Base-by-base conservation (phyloP, 257 asterid species). In the Apocynum venetum region DNA sequence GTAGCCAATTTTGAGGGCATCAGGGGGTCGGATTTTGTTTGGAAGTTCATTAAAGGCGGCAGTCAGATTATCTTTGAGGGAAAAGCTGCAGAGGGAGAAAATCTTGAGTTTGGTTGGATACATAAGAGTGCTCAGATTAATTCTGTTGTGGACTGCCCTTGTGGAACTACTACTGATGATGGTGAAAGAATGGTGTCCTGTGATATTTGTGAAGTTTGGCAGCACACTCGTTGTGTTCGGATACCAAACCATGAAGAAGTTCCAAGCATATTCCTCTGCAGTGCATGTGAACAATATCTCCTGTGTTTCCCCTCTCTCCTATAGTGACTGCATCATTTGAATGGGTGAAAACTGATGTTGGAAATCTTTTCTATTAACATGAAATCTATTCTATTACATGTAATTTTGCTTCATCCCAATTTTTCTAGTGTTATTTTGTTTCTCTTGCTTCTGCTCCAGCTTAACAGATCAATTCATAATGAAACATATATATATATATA, bases 161-260 rank as follows among this genome's bases (percentile, higher is more conserved):
- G 99, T 83, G 97, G 99, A 43, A 71, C 89, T 9, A 91, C 87
- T 68, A 85, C 79, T 46, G 98, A 96, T 17, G 97, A 93, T 69
- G 97, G 99, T 13, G 99, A 96, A 81, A 86, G 97, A 69, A 87
- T 96, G 97, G 87, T 96, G 41, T 81, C 88, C 12, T 96, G 98
- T 76, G 98, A 96, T 78, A 83, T 93, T 44, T 96, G 98, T 74
- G 96, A 92, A 73, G 97, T 89, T 68, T 85, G 92, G 96, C 97
- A 93, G 67, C 99, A 93, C 79, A 89, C 97, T 7, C 83, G 93
- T 15, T 91, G 98, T 79, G 91, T 89, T 72, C 81, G 82, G 48
- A 86, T 91, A 48, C 93, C 91, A 10, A 91, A 89, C 35, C 72
- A 48, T 41, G 91, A 89, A 59, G 88, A 83, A 47, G 77, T 88